Base-by-base conservation (phyloP, 768 basidiomycete species). In the Rhizopogon vesiculosus region DNA sequence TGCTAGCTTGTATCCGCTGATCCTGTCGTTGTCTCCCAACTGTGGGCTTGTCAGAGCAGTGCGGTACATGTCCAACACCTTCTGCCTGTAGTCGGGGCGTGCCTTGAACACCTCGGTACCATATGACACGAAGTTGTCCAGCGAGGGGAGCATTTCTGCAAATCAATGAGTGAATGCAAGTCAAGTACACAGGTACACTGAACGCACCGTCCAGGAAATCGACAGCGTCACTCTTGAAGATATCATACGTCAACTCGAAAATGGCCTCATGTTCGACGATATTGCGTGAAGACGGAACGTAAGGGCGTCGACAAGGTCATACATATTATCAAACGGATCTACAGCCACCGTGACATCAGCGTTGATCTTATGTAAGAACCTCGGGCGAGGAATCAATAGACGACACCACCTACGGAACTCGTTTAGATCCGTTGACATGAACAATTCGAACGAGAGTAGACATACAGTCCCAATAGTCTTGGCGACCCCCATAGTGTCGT, bases 121-220 rank as follows among this genome's bases (percentile, higher is more conserved):
- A 95, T 66, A 93, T 13, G 89, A 90, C 52, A 96, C 76, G 66
- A 92, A 91, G 77, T 94, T 95, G 74, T 93, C 90, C 54, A 96
- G 70, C 5, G 87, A 84, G 10, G 91, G 90, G 25, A 92, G 78
- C 90, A 93, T 94, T 67, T 95, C 92, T 86, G 40, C 13, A 42
- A n/a, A 42, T n/a, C 16, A 15, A 35, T 54, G 22, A 56, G 55
- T 54, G 22, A 56, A 55, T 13, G 33, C 22, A 38, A 43, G 35
- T 16, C 8, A 31, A 38, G 5, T 28, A 51, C 6, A 10, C 19
- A 53, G 8, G 15, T 28, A 3, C 16, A 15, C 7, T 4, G 25
- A 19, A 48, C 78, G 53, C 51, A 87, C 92, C 92, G 61, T 93
- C 90, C 53, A 95, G 76, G 77, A 91, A 95, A 71, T 93, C 91